Evolutionary conservation across 202 grass and related monocot genomes (phyloP).

Genomic region (Setaria viridis): DNA sequence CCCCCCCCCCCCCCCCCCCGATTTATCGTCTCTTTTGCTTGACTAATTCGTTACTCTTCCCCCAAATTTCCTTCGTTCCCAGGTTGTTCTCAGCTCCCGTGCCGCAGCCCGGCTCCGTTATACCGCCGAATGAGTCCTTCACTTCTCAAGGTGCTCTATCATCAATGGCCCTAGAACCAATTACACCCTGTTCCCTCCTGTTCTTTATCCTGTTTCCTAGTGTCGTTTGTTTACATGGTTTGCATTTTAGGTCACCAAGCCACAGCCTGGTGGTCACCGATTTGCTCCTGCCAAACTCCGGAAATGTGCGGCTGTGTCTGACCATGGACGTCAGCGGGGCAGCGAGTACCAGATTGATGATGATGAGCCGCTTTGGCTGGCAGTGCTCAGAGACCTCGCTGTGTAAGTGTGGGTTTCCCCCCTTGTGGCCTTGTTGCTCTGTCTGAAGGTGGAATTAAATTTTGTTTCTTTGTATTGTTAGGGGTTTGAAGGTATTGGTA

Average conservation of each 20-base stretch:
- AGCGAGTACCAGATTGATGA: slow-evolving; percentile 46
- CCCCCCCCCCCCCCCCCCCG: background rate
- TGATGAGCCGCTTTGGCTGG: slow-evolving; percentile 59
- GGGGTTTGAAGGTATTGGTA: slow-evolving; percentile 65
- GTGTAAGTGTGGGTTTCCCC: slow-evolving; percentile 39
- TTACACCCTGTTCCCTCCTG: background rate
- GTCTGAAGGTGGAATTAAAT: slow-evolving; percentile 7
- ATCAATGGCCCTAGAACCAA: background rate
- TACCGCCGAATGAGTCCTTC: slow-evolving; percentile 11
- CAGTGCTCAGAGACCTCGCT: slow-evolving; percentile 51
- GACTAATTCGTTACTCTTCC: background rate
- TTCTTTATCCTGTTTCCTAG: background rate
- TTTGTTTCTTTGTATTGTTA: slow-evolving; percentile 20
- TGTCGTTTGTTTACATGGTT: background rate
- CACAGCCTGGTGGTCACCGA: background rate
- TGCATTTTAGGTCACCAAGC: slow-evolving; percentile 28
- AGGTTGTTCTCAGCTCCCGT: slow-evolving; percentile 17
- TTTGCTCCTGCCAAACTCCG: background rate
- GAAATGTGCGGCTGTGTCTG: slow-evolving; percentile 22
- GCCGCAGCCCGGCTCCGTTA: background rate
- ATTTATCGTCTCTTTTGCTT: background rate
- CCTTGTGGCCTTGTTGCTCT: background rate
- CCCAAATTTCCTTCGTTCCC: background rate
- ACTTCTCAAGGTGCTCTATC: slow-evolving; percentile 32
- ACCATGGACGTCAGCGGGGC: slow-evolving; percentile 20